Conservation (phyloP, 305 asterid genomes). For the Fraxinus angustifolia region DNA sequence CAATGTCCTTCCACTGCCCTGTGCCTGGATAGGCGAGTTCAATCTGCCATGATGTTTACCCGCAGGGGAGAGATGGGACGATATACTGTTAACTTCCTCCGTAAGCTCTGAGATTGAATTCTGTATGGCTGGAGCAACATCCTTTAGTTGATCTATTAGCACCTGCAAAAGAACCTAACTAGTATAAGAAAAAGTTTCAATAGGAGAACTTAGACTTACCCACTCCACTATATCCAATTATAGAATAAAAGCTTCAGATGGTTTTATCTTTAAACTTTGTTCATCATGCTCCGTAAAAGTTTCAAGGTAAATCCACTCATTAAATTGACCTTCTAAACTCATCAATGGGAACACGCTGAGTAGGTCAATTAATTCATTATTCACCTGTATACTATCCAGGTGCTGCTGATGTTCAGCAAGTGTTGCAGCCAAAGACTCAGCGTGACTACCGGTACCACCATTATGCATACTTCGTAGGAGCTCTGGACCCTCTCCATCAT, state of each 20-base stretch:
- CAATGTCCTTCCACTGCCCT: constrained; percentile 64
- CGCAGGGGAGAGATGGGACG: constrained; percentile 60
- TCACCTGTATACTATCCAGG: constrained; percentile 94
- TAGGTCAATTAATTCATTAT: constrained; percentile 21
- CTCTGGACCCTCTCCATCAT: constrained; percentile 95
- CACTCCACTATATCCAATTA: constrained; percentile 20
- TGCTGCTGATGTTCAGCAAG: constrained; percentile 93
- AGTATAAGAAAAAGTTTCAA: constrained; percentile 19
- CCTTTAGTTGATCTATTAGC: constrained; percentile 91
- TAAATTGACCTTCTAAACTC: constrained; percentile 6
- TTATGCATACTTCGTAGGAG: constrained; percentile 69
- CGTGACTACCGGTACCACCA: constrained; percentile 74
- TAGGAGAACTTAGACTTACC: constrained; percentile 13
- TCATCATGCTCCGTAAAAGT: constrained; percentile 20
- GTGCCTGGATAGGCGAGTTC: constrained; percentile 63
- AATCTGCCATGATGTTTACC: constrained; percentile 51
- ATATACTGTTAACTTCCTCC: constrained; percentile 77
- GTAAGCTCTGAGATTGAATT: constrained; percentile 78
- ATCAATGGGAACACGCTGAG: constrained; percentile 6
- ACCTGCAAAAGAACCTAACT: constrained; percentile 52
- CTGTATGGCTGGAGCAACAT: constrained; percentile 90
- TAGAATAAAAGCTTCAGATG: not conserved
- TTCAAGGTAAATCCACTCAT: constrained; percentile 18
- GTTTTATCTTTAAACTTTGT: constrained; percentile 11
- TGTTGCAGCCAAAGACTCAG: constrained; percentile 82